Evolutionary conservation across 2,329 filamentous ascomycete genomes (phyloP).

Genomic region (Epichloe sibirici): DNA sequence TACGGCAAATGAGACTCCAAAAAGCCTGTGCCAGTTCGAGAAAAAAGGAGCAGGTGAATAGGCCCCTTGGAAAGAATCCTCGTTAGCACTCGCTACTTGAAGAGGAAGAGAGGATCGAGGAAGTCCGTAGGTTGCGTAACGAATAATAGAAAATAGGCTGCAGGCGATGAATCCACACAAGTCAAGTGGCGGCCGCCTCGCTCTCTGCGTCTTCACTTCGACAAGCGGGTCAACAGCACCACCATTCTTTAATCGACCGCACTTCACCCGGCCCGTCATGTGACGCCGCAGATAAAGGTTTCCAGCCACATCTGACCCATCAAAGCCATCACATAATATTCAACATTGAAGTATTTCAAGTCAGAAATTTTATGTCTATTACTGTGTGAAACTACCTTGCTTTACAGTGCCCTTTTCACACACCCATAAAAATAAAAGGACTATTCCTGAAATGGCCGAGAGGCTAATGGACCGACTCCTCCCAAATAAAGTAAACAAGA

Average conservation of each 20-base stretch:
- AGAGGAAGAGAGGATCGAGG: not conserved
- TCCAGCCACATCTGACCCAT: not conserved
- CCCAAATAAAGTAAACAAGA: not conserved
- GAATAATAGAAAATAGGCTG: not conserved
- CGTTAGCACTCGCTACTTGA: not conserved
- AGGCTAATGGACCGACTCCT: not conserved
- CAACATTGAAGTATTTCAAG: constrained; percentile 8
- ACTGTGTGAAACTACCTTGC: not conserved
- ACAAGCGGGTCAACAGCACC: constrained; percentile 7
- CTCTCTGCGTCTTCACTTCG: not conserved
- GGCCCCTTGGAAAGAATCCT: not conserved
- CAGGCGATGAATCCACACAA: not conserved
- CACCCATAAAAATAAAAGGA: constrained; percentile 1
- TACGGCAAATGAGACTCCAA: not conserved
- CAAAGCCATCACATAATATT: not conserved
- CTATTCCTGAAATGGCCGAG: not conserved
- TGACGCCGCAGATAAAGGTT: constrained; percentile 13
- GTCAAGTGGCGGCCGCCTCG: not conserved
- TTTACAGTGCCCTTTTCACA: not conserved
- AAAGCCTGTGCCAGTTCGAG: not conserved
- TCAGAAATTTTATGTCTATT: not conserved
- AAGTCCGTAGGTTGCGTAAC: not conserved
- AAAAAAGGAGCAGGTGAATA: not conserved
- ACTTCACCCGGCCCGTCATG: constrained; percentile 18
- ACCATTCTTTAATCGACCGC: constrained; percentile 13